Percentiles rank a stretch among this genome's conserved stretches.
phyloP scores from a whole-genome alignment of 2,329 filamentous ascomycete genomes.

The Zymoseptoria pseudotritici region DNA sequence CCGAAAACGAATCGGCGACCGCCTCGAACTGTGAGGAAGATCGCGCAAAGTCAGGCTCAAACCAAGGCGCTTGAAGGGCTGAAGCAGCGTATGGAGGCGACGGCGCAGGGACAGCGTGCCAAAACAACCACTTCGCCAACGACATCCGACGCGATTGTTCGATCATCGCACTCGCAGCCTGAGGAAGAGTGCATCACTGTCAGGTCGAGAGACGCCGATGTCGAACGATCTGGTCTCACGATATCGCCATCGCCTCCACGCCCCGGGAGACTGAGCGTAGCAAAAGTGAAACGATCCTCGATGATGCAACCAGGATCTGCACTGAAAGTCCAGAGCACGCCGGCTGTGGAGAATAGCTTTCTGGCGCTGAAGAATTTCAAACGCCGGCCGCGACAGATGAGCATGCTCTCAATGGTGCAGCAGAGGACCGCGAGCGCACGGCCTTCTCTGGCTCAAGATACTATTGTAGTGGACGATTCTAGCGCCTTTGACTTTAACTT shows the following conservation, averaged over 20 bases:
- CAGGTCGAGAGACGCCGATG: constrained; percentile 83
- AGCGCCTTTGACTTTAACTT: constrained; percentile 24
- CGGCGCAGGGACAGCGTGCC: constrained; percentile 16
- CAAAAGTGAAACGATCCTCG: constrained; percentile 18
- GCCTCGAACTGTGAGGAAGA: constrained; percentile 21
- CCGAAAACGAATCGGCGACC: constrained; percentile 17
- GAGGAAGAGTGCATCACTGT: background rate
- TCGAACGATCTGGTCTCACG: constrained; percentile 34
- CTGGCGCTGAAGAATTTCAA: constrained; percentile 46
- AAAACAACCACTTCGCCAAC: constrained; percentile 2
- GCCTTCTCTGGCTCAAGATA: constrained; percentile 16
- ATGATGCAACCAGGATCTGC: constrained; percentile 34
- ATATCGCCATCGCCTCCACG: constrained; percentile 27
- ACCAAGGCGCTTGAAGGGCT: constrained; percentile 26
- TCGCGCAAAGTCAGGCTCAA: constrained; percentile 21
- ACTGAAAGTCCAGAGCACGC: constrained; percentile 38
- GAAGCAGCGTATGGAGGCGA: constrained; percentile 28
- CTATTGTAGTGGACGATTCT: constrained; percentile 36
- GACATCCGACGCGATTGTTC: background rate
- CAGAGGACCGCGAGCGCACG: constrained; percentile 26
- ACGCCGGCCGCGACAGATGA: constrained; percentile 41
- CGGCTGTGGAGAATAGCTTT: constrained; percentile 38
- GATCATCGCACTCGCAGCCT: constrained; percentile 8
- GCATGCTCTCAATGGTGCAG: constrained; percentile 43
- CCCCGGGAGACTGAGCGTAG: constrained; percentile 27